Evolutionary conservation across 169 alveolate species (phyloP), one percentile per base, ranked within the genome.

Genomic region (Plasmodium ovale): DNA sequence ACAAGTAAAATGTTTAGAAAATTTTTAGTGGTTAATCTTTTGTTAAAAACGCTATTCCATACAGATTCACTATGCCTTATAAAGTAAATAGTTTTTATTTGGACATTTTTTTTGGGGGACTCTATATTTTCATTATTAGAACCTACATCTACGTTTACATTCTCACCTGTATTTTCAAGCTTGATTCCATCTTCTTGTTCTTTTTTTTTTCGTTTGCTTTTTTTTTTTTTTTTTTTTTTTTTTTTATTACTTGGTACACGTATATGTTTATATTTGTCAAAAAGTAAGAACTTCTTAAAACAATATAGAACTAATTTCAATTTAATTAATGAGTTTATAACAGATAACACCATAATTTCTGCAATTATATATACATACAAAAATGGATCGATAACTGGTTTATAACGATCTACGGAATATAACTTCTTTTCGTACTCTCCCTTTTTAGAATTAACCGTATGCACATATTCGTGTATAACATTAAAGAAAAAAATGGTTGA

Each of bases 31-130:
- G 82, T 68, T 44, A 68, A 2, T 19, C 31, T 68, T 10, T 1
- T 68, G 42, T 68, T 68, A 31, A 68, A 42, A 16, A 68, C 12
- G 23, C 82, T 68, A 54, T 68, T 68, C 82, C 82, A 68, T 68
- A 68, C 21, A 21, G 82, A 68, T 25, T 68, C 82, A 68, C 82
- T 44, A 68, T 68, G 82, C 44, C 82, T 68, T 23, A 68, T 68
- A 68, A 68, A 68, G 44, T 68, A 68, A 23, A 68, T 19, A 2
- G 82, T 68, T 68, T 68, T 68, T 54, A 54, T 44, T 44, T 68
- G 82, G n/a, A 68, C 31, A 9, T 68, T 68, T 44, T 68, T 65
- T 37, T 25, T 65, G 1, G n/a, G n/a, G n/a, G n/a, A n/a, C n/a
- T n/a, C n/a, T n/a, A n/a, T n/a, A n/a, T n/a, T n/a, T n/a, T 25